Conservation (phyloP, 768 basidiomycete genomes). For the Tylopilus subfusipes region DNA sequence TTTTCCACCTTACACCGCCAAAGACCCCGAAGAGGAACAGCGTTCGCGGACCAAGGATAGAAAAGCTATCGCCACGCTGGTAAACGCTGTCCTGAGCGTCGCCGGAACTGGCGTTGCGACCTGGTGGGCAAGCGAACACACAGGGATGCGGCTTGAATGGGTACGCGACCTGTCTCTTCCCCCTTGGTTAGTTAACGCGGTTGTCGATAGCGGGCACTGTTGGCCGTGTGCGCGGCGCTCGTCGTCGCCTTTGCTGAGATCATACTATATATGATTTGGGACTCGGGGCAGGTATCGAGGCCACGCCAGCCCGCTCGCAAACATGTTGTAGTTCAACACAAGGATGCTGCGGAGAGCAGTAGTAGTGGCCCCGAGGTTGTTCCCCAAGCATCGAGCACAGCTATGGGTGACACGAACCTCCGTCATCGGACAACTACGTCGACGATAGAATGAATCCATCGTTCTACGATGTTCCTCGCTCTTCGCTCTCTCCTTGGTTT, state of each 20-base stretch:
- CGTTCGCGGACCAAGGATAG: slow-evolving; percentile 50
- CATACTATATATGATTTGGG: slow-evolving; percentile 71
- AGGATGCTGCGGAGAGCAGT: slow-evolving; percentile 7
- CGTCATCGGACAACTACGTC: slow-evolving; percentile 19
- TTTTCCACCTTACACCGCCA: slow-evolving; percentile 51
- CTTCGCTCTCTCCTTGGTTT: background rate
- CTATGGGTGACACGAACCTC: slow-evolving; percentile 10
- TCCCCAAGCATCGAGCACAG: slow-evolving; percentile 22
- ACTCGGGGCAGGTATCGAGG: slow-evolving; percentile 40
- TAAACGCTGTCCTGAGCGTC: slow-evolving; percentile 72
- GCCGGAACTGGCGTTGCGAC: slow-evolving; percentile 61
- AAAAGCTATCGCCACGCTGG: slow-evolving; percentile 62
- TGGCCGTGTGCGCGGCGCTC: slow-evolving; percentile 56
- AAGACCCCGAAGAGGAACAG: slow-evolving; percentile 46
- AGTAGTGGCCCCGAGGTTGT: background rate
- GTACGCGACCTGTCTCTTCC: slow-evolving; percentile 40
- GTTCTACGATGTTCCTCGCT: background rate
- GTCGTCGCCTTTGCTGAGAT: slow-evolving; percentile 71
- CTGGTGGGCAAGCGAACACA: slow-evolving; percentile 68
- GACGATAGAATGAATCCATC: background rate
- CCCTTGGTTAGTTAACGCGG: background rate
- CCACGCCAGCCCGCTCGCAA: slow-evolving; percentile 8
- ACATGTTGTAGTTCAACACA: background rate
- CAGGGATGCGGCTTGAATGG: slow-evolving; percentile 72
- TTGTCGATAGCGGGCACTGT: slow-evolving; percentile 49